Evolutionary conservation across 768 basidiomycete genomes (phyloP).

Genomic region (Dacryopinax primogenitus): DNA sequence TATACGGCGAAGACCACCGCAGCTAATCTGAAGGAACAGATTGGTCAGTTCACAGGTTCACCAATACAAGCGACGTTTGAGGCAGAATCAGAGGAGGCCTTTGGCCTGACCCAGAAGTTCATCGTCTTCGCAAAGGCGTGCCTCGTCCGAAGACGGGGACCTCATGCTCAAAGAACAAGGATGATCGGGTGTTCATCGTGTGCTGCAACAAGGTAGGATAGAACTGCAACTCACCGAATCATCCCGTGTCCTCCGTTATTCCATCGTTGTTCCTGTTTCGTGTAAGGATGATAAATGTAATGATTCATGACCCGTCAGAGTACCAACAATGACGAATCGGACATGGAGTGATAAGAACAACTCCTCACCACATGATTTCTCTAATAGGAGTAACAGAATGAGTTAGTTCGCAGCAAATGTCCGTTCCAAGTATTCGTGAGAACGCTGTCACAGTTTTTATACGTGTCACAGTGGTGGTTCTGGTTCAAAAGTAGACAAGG

Average conservation of each 20-base stretch:
- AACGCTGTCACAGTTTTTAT: too few relatives aligned
- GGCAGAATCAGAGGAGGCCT: background rate
- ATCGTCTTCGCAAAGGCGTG: conserved; percentile 3
- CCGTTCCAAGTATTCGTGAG: too few relatives aligned
- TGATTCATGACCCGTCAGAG: too few relatives aligned
- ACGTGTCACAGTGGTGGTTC: background rate
- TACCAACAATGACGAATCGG: too few relatives aligned
- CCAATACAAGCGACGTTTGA: background rate
- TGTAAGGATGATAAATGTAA: too few relatives aligned
- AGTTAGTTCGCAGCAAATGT: too few relatives aligned
- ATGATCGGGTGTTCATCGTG: conserved; percentile 6
- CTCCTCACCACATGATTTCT: too few relatives aligned
- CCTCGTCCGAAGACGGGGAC: background rate
- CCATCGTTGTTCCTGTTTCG: background rate
- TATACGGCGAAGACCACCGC: background rate
- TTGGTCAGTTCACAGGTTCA: background rate
- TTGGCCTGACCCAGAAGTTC: background rate
- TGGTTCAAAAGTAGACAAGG: too few relatives aligned
- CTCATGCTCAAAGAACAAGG: conserved; percentile 6
- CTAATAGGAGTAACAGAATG: too few relatives aligned
- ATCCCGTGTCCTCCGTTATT: background rate
- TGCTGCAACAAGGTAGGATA: background rate
- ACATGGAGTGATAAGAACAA: too few relatives aligned
- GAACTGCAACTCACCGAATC: background rate
- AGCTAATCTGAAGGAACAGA: background rate